Evolutionary conservation across 2,329 filamentous ascomycete species (phyloP), one percentile per base, ranked within the genome.

Genomic region (Penicillium sp.): DNA sequence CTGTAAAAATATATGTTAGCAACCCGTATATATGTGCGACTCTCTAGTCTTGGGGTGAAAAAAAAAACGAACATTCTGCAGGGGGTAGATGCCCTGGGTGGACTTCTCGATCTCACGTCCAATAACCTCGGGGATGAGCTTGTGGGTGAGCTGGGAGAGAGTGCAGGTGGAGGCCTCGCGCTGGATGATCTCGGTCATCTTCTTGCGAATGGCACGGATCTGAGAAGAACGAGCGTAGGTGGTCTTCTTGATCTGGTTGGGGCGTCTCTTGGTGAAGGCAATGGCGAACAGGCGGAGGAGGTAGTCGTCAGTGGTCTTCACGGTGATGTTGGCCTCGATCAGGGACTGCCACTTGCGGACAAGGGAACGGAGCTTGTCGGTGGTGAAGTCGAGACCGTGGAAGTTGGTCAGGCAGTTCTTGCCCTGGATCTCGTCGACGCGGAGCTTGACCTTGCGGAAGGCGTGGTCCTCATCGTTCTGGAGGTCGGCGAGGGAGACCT

Each of bases 351-450:
- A 99, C 86, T 99, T 99, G 84, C 94, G 93, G 73, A 99, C 94
- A 69, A 99, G 89, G 66, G 94, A 97, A 78, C 94, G 91, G 74
- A 99, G 89, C 88, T 99, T 99, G 88, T 99, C 94, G 73, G 94
- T 97, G 78, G 94, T 99, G 89, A 99, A 97, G 84, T 99, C 94
- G 79, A 99, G 88, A 73, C 94, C 94, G 88, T 99, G 93, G 90
- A 99, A 99, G 89, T 97, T 97, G 86, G 94, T 97, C 81, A 99
- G 84, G 85, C 94, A 97, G 89, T 96, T 97, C 89, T 97, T 97
- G 86, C 94, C 94, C 85, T 99, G 94, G 66, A 99, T 88, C 84
- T 99, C 94, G 77, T 99, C 94, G 74, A 97, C 91, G 70, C 94
- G 89, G 78, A 99, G 92, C 87, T 96, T 96, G 79, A 99, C 86